phyloP scores from a whole-genome alignment of 2,329 filamentous ascomycete genomes.

The Epichloe amarillans region DNA sequence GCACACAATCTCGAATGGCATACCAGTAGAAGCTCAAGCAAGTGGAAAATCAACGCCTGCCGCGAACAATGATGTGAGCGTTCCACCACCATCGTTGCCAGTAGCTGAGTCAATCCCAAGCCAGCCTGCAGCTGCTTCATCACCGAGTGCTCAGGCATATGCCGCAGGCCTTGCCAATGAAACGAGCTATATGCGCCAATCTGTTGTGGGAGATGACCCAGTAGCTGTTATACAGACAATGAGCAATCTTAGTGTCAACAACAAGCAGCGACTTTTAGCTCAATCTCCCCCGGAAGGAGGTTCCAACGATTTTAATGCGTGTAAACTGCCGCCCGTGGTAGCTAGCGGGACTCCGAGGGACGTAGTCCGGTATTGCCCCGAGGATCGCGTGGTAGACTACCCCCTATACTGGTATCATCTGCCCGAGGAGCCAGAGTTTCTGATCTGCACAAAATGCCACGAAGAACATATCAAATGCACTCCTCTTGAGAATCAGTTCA shows the following conservation, averaged over 20 bases:
- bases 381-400: constrained; percentile 15
- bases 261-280: neutral
- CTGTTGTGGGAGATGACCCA: neutral
- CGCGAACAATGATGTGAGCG: neutral
- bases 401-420: constrained; percentile 19
- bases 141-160: neutral
- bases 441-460: constrained; percentile 29
- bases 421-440: constrained; percentile 15
- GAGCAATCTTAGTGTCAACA: neutral
- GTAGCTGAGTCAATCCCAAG: neutral
- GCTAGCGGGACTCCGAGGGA: constrained; percentile 13
- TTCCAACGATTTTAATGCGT: neutral
- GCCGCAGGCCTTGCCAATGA: neutral
- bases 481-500: constrained; percentile 17
- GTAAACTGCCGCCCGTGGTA: constrained; percentile 6
- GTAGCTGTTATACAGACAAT: neutral
- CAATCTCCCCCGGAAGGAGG: neutral
- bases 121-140: neutral
- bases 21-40: neutral
- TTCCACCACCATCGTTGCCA: neutral
- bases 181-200: neutral
- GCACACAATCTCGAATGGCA: neutral
- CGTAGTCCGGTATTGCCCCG: constrained; percentile 16
- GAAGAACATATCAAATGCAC: constrained; percentile 22
- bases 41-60: neutral